phyloP scores from a whole-genome alignment of 495 filamentous ascomycete genomes.

The Talaromyces thailandensis region DNA sequence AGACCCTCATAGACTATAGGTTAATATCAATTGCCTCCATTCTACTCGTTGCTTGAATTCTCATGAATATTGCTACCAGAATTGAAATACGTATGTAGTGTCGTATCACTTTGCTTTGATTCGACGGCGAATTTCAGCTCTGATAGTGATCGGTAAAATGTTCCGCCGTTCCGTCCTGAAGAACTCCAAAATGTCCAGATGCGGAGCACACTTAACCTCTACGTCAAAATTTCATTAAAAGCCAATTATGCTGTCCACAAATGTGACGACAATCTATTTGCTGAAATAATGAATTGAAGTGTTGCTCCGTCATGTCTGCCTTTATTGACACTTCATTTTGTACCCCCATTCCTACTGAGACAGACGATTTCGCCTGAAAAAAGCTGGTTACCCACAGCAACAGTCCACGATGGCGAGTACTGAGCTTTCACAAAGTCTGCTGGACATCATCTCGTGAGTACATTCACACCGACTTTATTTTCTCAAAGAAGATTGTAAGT shows the following conservation, averaged over 20 bases:
- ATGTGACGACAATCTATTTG: not conserved
- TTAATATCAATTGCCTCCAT: too few species aligned
- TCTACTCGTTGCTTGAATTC: too few species aligned
- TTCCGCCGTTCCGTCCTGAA: constrained; percentile 2
- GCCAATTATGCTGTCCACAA: not conserved
- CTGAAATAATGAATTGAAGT: not conserved
- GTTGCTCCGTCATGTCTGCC: not conserved
- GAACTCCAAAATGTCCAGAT: not conserved
- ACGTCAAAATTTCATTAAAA: not conserved
- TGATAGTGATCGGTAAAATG: not conserved
- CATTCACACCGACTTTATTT: not conserved
- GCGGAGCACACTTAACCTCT: not conserved
- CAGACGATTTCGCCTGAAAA: not conserved
- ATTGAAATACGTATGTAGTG: too few species aligned
- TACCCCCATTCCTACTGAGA: constrained; percentile 8
- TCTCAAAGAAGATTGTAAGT: not conserved
- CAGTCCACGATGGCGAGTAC: constrained; percentile 26
- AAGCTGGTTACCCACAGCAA: not conserved
- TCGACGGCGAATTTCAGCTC: not conserved
- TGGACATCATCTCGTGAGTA: constrained; percentile 38
- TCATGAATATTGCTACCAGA: not conserved
- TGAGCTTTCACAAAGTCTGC: constrained; percentile 33
- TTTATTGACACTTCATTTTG: not conserved
- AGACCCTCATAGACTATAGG: not conserved
- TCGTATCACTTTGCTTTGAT: not conserved